These are phyloP conservation scores for Nicotiana paniculata DNA, from an alignment of 257 asterid species.

Conservation along the genomic window DNA sequence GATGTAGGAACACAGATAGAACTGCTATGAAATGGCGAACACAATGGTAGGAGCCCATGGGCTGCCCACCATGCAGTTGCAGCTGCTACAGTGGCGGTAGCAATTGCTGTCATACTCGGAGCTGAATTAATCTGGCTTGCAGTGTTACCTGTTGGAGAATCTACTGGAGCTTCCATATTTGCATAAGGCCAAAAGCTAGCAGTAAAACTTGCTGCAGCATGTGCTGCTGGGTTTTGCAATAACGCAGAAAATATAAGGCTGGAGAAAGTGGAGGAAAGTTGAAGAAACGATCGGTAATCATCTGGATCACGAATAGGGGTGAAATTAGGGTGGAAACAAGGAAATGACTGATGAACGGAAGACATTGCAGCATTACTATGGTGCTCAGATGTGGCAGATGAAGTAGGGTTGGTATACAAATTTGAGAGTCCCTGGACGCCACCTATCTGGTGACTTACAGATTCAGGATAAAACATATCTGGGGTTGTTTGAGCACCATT, in stretches of 20 bases:
- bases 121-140: conserved; percentile 35
- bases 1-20: conserved; percentile 50
- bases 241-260: conserved; percentile 70
- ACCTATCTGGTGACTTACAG: conserved; percentile 32
- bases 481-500: conserved; percentile 29
- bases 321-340: conserved; percentile 54
- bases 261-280: conserved; percentile 61
- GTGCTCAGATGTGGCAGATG: conserved; percentile 46
- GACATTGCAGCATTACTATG: conserved; percentile 40
- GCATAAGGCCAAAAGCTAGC: conserved; percentile 68
- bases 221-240: conserved; percentile 82
- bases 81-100: conserved; percentile 95
- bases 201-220: conserved; percentile 90
- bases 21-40: conserved; percentile 67
- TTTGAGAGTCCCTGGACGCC: conserved; percentile 40
- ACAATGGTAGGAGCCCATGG: conserved; percentile 82
- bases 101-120: conserved; percentile 74
- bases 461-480: conserved; percentile 30
- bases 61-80: conserved; percentile 99
- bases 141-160: conserved; percentile 24
- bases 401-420: conserved; percentile 37
- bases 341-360: conserved; percentile 51
- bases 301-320: conserved; percentile 56
- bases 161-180: conserved; percentile 37
- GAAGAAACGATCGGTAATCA: conserved; percentile 54